These are phyloP conservation scores for Populus davidiana DNA, from an alignment of 345 rosid genomes.

Conservation along the genomic window DNA sequence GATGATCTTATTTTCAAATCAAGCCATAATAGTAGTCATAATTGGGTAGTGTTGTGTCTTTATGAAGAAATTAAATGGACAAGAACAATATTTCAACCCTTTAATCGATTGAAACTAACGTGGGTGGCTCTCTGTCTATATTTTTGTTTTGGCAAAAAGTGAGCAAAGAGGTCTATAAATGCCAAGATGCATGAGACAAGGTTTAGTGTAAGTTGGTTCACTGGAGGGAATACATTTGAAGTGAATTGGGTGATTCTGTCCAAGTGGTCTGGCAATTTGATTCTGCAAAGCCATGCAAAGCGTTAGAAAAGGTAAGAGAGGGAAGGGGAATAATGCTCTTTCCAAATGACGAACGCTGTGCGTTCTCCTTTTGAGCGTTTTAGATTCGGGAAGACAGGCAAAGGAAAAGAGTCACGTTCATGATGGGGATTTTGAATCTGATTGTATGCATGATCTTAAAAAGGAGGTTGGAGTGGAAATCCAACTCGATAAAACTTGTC, in stretches of 20 bases:
- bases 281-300: too few relatives aligned
- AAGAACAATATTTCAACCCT: not conserved
- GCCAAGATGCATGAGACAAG: too few relatives aligned
- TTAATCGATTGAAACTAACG: not conserved
- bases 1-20: constrained; percentile 10
- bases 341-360: not conserved
- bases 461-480: constrained; percentile 30
- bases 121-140: not conserved
- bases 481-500: constrained; percentile 29
- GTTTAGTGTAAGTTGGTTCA: not conserved
- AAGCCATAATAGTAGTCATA: constrained; percentile 1
- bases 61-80: not conserved
- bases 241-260: too few relatives aligned
- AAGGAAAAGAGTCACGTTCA: not conserved
- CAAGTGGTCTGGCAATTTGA: too few relatives aligned
- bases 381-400: not conserved
- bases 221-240: not conserved
- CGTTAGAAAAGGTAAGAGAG: not conserved
- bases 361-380: not conserved
- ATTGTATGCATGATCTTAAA: not conserved
- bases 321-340: not conserved
- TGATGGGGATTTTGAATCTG: constrained; percentile 23
- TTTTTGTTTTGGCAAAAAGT: not conserved
- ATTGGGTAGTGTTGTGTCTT: not conserved
- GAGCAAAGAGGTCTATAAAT: not conserved